These are phyloP conservation scores for Hypoxylon sp. DNA, from an alignment of 2,329 filamentous ascomycete species.

Conservation along the genomic window DNA sequence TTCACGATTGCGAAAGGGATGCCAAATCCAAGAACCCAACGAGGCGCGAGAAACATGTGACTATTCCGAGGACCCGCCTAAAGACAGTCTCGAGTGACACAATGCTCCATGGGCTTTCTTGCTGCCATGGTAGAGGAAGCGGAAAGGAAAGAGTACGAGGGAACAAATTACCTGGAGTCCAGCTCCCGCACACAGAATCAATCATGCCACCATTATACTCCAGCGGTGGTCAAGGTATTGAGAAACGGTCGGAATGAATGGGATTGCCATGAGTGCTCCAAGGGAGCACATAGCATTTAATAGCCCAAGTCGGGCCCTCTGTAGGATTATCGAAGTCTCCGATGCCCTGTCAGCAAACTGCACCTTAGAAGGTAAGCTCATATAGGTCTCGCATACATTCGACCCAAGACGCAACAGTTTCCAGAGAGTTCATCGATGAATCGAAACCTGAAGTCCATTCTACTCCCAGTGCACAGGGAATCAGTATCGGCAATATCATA, in stretches of 20 bases:
- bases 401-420: conserved; percentile 57
- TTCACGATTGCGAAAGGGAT: conserved; percentile 58
- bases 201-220: conserved; percentile 58
- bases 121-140: background rate
- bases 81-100: background rate
- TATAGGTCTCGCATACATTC: conserved; percentile 48
- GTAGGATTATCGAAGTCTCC: conserved; percentile 58
- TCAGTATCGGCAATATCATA: conserved; percentile 47
- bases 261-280: conserved; percentile 57
- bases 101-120: conserved; percentile 49
- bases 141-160: conserved; percentile 41
- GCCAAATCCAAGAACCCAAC: conserved; percentile 60
- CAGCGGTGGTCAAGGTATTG: conserved; percentile 57
- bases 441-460: conserved; percentile 61
- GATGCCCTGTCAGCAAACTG: conserved; percentile 3
- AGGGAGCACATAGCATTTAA: conserved; percentile 60
- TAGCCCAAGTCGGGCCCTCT: conserved; percentile 56
- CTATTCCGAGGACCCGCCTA: conserved; percentile 58
- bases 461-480: conserved; percentile 58
- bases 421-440: conserved; percentile 59
- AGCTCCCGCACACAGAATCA: conserved; percentile 55
- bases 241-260: conserved; percentile 56
- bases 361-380: background rate
- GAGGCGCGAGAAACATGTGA: conserved; percentile 61
- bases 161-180: conserved; percentile 53